Conservation (phyloP, 768 basidiomycete genomes). For the Boletus rex-veris region DNA sequence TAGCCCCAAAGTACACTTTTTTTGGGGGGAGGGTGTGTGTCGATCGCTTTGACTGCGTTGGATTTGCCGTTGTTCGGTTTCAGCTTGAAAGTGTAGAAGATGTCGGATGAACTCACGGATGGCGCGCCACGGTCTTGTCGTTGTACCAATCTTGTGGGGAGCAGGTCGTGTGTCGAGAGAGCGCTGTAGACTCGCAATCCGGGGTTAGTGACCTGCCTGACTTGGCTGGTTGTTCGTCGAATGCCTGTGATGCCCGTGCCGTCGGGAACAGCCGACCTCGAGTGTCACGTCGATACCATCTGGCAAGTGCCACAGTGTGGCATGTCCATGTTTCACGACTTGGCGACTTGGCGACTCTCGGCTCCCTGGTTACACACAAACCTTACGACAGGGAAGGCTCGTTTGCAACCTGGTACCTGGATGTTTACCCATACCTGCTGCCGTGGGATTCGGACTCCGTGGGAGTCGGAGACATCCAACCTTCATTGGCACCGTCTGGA, state of each 20-base stretch:
- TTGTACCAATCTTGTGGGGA: slow-evolving; percentile 4
- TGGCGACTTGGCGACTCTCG: background rate
- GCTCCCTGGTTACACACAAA: slow-evolving; percentile 3
- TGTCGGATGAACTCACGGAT: slow-evolving; percentile 55
- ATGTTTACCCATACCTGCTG: too few species aligned
- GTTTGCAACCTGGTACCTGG: too few species aligned
- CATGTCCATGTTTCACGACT: background rate
- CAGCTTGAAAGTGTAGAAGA: slow-evolving; percentile 73
- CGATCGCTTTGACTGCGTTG: slow-evolving; percentile 49
- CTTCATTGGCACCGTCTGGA: too few species aligned
- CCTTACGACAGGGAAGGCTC: background rate
- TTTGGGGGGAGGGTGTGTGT: slow-evolving; percentile 41
- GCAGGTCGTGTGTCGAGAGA: background rate
- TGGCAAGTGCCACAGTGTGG: background rate
- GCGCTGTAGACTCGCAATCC: slow-evolving; percentile 2
- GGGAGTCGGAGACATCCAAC: too few species aligned
- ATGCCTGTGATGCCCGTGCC: background rate
- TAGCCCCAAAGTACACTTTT: slow-evolving; percentile 28
- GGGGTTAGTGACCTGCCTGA: slow-evolving; percentile 7
- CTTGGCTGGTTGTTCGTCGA: background rate
- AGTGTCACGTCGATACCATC: slow-evolving; percentile 5
- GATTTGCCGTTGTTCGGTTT: slow-evolving; percentile 46
- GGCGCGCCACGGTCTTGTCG: slow-evolving; percentile 58
- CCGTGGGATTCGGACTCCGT: too few species aligned
- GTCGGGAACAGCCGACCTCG: background rate